Evolutionary conservation across 2,329 filamentous ascomycete genomes (phyloP).

Genomic region (Sporothrix inflata): DNA sequence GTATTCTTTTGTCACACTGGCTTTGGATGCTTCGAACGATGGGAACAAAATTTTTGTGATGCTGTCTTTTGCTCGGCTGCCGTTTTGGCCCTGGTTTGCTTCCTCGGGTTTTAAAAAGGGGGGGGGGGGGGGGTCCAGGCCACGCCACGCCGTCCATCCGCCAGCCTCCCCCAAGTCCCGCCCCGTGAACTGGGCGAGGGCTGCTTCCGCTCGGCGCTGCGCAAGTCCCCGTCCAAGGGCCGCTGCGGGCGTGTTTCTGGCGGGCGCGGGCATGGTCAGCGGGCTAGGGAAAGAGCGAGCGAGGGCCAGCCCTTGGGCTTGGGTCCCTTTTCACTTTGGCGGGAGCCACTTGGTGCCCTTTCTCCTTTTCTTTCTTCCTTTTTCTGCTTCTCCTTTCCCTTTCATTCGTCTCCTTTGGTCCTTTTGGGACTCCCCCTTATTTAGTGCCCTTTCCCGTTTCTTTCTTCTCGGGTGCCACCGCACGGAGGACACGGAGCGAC

Average conservation of each 20-base stretch:
- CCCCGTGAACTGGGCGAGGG: conserved; percentile 2
- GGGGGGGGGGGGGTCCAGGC: not conserved
- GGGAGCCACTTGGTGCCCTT: not conserved
- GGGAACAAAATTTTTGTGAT: not conserved
- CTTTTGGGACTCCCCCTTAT: not conserved
- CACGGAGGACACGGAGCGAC: conserved; percentile 18
- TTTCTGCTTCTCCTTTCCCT: not conserved
- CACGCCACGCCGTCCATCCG: not conserved
- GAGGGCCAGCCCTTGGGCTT: not conserved
- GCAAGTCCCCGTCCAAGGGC: conserved; percentile 20
- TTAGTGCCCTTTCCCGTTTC: conserved; percentile 3
- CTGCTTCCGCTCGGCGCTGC: conserved; percentile 14
- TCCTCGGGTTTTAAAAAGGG: not conserved
- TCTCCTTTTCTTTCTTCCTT: too few species aligned
- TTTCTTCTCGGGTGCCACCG: conserved; percentile 14
- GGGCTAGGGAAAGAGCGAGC: conserved; percentile 5
- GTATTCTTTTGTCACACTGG: not conserved
- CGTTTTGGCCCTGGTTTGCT: not conserved
- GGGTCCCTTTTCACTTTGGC: not conserved
- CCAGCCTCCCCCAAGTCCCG: not conserved
- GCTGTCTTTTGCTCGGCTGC: not conserved
- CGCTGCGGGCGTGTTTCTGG: conserved; percentile 12
- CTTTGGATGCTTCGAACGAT: too few species aligned
- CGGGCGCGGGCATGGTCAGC: not conserved
- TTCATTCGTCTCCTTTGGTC: not conserved